Evolutionary conservation across 2,329 filamentous ascomycete species (phyloP), one percentile per base, ranked within the genome.

Genomic region (Trichoderma atrobrunneum): DNA sequence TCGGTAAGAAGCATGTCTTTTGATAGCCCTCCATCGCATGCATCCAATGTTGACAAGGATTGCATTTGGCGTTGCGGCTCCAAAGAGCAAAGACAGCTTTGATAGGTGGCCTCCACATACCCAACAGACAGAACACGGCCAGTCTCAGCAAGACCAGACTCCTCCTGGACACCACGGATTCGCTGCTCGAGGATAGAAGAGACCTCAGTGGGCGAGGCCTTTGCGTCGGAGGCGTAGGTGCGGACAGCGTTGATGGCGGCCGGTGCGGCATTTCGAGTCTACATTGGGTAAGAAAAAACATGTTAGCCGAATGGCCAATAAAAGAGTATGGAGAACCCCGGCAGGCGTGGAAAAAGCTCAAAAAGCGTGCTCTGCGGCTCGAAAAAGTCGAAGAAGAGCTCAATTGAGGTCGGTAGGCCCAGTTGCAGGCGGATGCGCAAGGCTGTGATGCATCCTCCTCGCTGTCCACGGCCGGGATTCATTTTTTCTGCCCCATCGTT

Each of bases 151-250:
- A 99, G 93, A 84, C 90, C 91, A 83, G 93, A 89, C 89, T 98
- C 96, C 88, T 98, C 96, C 87, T 97, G 93, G 79, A 98, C 94
- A 89, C 96, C 96, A 84, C 96, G 93, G 83, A 99, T 99, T 87
- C 95, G 91, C 91, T 98, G 95, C 89, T 98, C 96, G 83, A 99
- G 93, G 86, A 99, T 98, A 80, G 95, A 98, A 79, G 96, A 98
- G 81, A 98, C 95, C 89, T 99, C 96, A 81, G 95, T 99, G 80
- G 96, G 96, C 74, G 94, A 86, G 81, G 96, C 94, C 90, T 98
- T 98, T 79, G 93, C 92, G 82, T 97, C 95, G 86, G 91, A 87
- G 83, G 94, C 95, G 87, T 97, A 98, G 85, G 89, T 90, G 87
- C 96, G 93, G 84, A 91, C 85, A 81, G 89, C 87, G 87, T 90